Percentiles rank a stretch among this genome's conserved stretches.
Evolutionary conservation across 83 land plant species (phyloP).

Genomic region (Diphasiastrum complanatum): DNA sequence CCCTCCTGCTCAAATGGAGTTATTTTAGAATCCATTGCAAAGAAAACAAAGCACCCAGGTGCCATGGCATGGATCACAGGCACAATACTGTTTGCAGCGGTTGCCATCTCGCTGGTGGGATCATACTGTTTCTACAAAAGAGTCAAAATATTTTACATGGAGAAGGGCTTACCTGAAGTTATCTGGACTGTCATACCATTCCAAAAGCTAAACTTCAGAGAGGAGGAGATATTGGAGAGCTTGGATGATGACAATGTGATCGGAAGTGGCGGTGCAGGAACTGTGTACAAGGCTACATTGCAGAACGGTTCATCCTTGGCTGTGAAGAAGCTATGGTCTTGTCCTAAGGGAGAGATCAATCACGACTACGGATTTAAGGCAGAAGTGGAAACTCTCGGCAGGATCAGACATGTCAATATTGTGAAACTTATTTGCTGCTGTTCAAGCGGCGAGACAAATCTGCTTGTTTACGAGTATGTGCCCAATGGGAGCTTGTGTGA

Average conservation of each 20-base stretch:
- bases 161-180: background rate
- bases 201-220: constrained; percentile 46
- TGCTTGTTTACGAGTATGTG: constrained; percentile 87
- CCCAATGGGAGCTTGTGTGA: constrained; percentile 90
- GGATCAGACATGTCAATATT: constrained; percentile 71
- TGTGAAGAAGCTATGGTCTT: constrained; percentile 51
- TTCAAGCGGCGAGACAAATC: constrained; percentile 37
- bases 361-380: constrained; percentile 62
- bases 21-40: no score
- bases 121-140: constrained; percentile 6
- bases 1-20: background rate
- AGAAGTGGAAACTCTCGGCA: constrained; percentile 66
- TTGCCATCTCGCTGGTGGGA: background rate
- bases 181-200: constrained; percentile 23
- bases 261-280: constrained; percentile 66
- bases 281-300: constrained; percentile 54
- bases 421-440: constrained; percentile 73
- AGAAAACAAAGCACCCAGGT: constrained; percentile 6
- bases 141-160: background rate
- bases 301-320: constrained; percentile 47
- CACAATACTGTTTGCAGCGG: background rate
- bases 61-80: constrained; percentile 13
- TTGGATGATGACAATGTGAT: constrained; percentile 56
- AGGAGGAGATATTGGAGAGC: constrained; percentile 49
- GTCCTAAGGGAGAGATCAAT: constrained; percentile 15